Evolutionary conservation across 805 yeast species (phyloP).

Genomic region (Pichia kluyveri): DNA sequence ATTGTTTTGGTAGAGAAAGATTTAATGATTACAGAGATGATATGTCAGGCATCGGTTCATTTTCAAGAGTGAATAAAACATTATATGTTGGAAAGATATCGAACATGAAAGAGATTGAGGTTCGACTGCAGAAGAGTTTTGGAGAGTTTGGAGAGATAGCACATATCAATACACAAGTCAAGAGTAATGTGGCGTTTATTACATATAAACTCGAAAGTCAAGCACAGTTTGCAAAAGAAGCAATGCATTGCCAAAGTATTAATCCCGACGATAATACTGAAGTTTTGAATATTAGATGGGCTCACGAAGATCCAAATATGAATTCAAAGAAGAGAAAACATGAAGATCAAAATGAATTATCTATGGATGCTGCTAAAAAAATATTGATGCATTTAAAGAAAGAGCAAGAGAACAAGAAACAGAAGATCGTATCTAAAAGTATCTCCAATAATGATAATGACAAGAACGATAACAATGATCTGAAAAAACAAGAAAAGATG

Average conservation of each 20-base stretch:
- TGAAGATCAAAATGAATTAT: slow-evolving; percentile 40
- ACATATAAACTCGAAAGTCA: slow-evolving; percentile 56
- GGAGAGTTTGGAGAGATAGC: slow-evolving; percentile 71
- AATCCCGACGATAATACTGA: slow-evolving; percentile 38
- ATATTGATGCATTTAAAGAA: slow-evolving; percentile 29
- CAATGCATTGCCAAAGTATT: slow-evolving; percentile 78
- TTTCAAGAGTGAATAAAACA: slow-evolving; percentile 60
- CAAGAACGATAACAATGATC: too few species aligned
- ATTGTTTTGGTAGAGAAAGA: slow-evolving; percentile 90
- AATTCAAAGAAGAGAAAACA: slow-evolving; percentile 42
- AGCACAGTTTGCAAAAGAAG: slow-evolving; percentile 95
- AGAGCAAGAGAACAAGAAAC: slow-evolving; percentile 11
- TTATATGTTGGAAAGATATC: slow-evolving; percentile 60
- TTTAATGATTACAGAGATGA: slow-evolving; percentile 78
- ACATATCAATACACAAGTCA: slow-evolving; percentile 49
- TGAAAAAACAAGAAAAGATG: background rate
- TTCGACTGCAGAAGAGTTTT: slow-evolving; percentile 41
- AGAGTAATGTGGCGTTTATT: slow-evolving; percentile 70
- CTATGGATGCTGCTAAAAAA: slow-evolving; percentile 43
- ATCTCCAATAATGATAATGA: too few species aligned
- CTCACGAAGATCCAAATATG: slow-evolving; percentile 81
- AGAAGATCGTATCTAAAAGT: background rate
- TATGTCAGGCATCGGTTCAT: slow-evolving; percentile 89
- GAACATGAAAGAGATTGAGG: slow-evolving; percentile 27
- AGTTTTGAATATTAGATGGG: slow-evolving; percentile 73